Evolutionary conservation across 2,329 filamentous ascomycete genomes (phyloP).

Genomic region (Lecanoromycetidae sp.): DNA sequence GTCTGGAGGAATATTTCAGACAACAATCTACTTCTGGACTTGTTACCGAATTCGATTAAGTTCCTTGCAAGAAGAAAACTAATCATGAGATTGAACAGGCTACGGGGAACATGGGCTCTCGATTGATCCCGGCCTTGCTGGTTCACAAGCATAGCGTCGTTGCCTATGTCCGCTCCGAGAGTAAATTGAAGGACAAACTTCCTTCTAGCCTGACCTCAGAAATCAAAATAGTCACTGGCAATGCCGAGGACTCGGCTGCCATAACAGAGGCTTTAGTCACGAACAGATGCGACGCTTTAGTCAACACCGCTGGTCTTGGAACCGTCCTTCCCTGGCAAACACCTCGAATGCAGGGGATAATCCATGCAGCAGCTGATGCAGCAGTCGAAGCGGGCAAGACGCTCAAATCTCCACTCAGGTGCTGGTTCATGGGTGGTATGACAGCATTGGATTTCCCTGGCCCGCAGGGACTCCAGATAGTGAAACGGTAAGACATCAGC

Average conservation of each 20-base stretch:
- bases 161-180: slow-evolving; percentile 29
- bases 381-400: slow-evolving; percentile 26
- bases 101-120: slow-evolving; percentile 30
- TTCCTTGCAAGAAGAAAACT: too few relatives aligned
- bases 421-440: slow-evolving; percentile 30
- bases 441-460: slow-evolving; percentile 29
- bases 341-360: slow-evolving; percentile 28
- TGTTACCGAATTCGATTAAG: too few relatives aligned
- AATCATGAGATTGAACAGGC: too few relatives aligned
- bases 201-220: slow-evolving; percentile 24
- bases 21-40: too few relatives aligned
- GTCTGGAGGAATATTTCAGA: too few relatives aligned
- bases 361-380: slow-evolving; percentile 26
- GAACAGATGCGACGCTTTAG: slow-evolving; percentile 29
- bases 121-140: slow-evolving; percentile 27
- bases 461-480: slow-evolving; percentile 23
- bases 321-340: slow-evolving; percentile 29
- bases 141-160: slow-evolving; percentile 28
- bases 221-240: slow-evolving; percentile 28
- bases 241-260: slow-evolving; percentile 27
- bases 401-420: slow-evolving; percentile 26
- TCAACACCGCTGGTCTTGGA: slow-evolving; percentile 31
- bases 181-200: slow-evolving; percentile 29
- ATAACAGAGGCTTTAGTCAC: slow-evolving; percentile 29
- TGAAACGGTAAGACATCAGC: slow-evolving; percentile 24